Conservation (phyloP, 2,329 filamentous ascomycete species). For the Botrytis porri region DNA sequence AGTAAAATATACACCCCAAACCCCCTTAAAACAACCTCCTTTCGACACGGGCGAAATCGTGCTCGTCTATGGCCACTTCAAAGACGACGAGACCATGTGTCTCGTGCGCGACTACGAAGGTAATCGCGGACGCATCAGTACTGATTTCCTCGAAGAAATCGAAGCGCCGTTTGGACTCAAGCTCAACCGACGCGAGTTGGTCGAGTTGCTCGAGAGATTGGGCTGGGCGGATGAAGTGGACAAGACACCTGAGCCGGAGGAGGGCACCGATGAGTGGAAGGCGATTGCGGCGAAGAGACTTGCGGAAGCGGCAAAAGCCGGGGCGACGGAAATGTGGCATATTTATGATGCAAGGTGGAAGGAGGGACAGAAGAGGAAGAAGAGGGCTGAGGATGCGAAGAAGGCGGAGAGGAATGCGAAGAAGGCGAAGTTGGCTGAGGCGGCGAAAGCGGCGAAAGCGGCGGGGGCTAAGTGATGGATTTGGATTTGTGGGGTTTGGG, state of each 20-base stretch:
- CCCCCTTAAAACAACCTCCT: neutral
- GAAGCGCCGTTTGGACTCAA: conserved; percentile 6
- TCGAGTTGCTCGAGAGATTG: neutral
- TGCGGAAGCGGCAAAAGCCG: neutral
- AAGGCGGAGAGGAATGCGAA: neutral
- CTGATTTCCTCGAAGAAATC: neutral
- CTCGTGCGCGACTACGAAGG: conserved; percentile 14
- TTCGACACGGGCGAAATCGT: neutral
- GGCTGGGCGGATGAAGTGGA: conserved; percentile 4
- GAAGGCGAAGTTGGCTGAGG: neutral
- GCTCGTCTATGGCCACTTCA: neutral
- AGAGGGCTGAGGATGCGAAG: neutral
- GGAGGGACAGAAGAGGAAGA: neutral
- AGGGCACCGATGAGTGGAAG: neutral
- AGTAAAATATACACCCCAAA: neutral
- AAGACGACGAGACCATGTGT: neutral
- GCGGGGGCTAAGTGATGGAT: neutral
- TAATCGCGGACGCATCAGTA: neutral
- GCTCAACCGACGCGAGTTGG: neutral
- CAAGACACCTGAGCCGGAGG: neutral
- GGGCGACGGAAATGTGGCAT: neutral
- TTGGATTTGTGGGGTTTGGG: neutral
- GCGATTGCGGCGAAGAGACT: neutral
- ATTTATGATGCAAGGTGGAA: neutral
- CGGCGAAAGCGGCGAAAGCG: neutral